These are phyloP conservation scores for Fusarium guadeloupense DNA, from an alignment of 2,329 filamentous ascomycete species.

Conservation along the genomic window DNA sequence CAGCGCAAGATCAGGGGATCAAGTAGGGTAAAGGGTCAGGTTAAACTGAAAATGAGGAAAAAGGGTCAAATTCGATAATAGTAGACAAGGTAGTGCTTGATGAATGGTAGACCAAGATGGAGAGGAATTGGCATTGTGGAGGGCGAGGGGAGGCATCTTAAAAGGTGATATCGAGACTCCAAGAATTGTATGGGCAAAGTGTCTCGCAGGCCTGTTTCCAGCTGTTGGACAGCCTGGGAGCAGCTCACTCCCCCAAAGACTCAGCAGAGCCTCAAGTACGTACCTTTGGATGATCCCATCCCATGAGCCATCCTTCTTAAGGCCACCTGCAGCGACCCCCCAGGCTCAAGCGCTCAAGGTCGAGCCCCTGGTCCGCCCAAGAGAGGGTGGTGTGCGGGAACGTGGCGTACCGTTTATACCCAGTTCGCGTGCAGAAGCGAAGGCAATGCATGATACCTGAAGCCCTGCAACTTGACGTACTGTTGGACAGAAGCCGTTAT, in stretches of 20 bases:
- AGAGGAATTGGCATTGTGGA: slow-evolving; percentile 10
- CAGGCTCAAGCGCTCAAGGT: too few relatives aligned
- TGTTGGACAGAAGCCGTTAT: neutral
- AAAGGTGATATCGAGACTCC: slow-evolving; percentile 15
- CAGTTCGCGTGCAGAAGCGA: neutral
- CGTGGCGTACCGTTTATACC: too few relatives aligned
- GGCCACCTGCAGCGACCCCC: slow-evolving; percentile 15
- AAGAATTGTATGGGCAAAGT: slow-evolving; percentile 8
- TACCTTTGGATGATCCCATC: slow-evolving; percentile 8
- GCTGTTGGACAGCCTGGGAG: slow-evolving; percentile 3
- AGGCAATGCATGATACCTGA: too few relatives aligned
- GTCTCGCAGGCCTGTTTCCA: neutral
- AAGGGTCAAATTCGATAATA: neutral
- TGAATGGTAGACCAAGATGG: neutral
- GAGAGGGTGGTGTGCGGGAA: neutral
- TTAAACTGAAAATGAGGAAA: neutral
- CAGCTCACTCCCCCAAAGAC: slow-evolving; percentile 15
- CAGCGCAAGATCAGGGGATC: neutral
- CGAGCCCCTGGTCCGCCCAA: neutral
- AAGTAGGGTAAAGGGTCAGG: neutral
- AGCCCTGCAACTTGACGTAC: too few relatives aligned
- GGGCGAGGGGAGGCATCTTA: slow-evolving; percentile 28
- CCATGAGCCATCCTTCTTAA: slow-evolving; percentile 13
- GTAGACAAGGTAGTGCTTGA: neutral
- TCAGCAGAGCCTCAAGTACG: slow-evolving; percentile 26